These are phyloP conservation scores for Beauveria medogensis DNA, from an alignment of 2,329 filamentous ascomycete genomes.

Conservation along the genomic window DNA sequence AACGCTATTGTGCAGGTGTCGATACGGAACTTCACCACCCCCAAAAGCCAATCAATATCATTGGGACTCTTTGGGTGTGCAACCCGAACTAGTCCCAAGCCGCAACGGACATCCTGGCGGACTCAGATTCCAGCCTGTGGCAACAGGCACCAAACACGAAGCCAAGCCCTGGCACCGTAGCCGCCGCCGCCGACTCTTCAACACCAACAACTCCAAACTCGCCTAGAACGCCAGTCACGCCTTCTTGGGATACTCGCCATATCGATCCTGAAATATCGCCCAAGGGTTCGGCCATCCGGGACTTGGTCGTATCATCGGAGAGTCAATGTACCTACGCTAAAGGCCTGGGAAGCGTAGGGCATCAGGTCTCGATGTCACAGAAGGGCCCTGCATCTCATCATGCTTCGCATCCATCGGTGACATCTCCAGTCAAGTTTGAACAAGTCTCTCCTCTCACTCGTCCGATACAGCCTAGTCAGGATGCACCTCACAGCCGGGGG, in stretches of 20 bases:
- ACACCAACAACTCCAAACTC: conserved; percentile 25
- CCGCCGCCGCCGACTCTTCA: conserved; percentile 23
- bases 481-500: conserved; percentile 18
- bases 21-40: neutral
- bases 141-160: conserved; percentile 24
- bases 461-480: conserved; percentile 13
- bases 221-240: conserved; percentile 27
- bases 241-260: conserved; percentile 21
- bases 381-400: conserved; percentile 48
- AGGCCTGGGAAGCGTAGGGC: conserved; percentile 44
- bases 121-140: conserved; percentile 25
- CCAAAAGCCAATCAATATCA: neutral
- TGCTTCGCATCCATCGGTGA: conserved; percentile 42
- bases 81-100: conserved; percentile 25
- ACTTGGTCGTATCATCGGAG: conserved; percentile 17
- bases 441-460: conserved; percentile 15
- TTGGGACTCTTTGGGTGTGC: conserved; percentile 28
- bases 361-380: conserved; percentile 58
- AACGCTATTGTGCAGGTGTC: neutral
- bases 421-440: conserved; percentile 33
- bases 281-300: conserved; percentile 17
- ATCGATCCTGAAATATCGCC: conserved; percentile 17
- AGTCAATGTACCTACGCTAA: conserved; percentile 52
- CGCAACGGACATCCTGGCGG: conserved; percentile 25
- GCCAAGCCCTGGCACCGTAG: conserved; percentile 24